Evolutionary conservation across 352 stramenopile species (phyloP).

Genomic region (Phytophthora boehmeriae): DNA sequence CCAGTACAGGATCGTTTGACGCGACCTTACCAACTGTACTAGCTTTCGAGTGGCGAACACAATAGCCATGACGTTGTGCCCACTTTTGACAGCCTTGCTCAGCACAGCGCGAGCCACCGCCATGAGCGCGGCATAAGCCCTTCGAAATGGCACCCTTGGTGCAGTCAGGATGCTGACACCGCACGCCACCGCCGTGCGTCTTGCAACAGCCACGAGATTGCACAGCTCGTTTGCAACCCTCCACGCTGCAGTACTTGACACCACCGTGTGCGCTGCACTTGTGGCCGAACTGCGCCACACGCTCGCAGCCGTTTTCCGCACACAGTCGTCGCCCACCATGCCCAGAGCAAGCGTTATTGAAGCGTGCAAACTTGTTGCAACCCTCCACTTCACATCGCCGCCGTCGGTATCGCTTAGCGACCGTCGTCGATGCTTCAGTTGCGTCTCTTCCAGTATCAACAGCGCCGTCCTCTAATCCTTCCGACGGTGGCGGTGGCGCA

Average conservation of each 20-base stretch:
- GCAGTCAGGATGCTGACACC: conserved; percentile 79
- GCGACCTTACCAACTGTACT: conserved; percentile 6
- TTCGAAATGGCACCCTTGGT: conserved; percentile 88
- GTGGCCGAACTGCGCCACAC: conserved; percentile 80
- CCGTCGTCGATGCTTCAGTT: neutral
- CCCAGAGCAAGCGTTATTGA: conserved; percentile 77
- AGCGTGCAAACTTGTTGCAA: conserved; percentile 81
- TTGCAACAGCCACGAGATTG: conserved; percentile 88
- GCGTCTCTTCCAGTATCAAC: conserved; percentile 4
- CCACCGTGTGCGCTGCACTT: conserved; percentile 83
- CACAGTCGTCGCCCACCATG: conserved; percentile 78
- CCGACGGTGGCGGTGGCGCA: neutral
- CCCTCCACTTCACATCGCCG: conserved; percentile 68
- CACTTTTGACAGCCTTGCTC: conserved; percentile 72
- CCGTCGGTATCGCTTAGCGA: conserved; percentile 65
- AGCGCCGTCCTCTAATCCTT: neutral
- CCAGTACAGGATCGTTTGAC: conserved; percentile 12
- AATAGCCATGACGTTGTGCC: conserved; percentile 76
- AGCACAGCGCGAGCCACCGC: conserved; percentile 80
- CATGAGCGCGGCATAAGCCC: conserved; percentile 83
- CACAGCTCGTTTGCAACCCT: conserved; percentile 73
- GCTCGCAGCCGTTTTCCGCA: conserved; percentile 65
- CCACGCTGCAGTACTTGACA: conserved; percentile 75
- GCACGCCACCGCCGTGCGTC: conserved; percentile 84
- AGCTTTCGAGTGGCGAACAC: conserved; percentile 74